Percentiles rank a stretch among this genome's conserved stretches.
These are phyloP conservation scores for Mimosa pudica DNA, from an alignment of 306 rosid genomes.

Conservation along the genomic window DNA sequence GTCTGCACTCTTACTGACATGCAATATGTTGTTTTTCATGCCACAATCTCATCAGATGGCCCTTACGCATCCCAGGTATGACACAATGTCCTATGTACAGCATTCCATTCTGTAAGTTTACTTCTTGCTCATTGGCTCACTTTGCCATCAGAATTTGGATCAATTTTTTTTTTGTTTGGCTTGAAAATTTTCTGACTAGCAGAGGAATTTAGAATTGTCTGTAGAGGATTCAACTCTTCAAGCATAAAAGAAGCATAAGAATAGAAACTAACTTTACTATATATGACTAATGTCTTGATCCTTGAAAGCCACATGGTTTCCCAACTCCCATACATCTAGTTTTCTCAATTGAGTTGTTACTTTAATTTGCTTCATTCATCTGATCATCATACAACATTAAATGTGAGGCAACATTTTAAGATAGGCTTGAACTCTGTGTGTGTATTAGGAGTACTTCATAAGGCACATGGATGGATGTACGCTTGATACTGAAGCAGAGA, in stretches of 20 bases:
- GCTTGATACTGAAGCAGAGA: conserved; percentile 62
- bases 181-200: background rate
- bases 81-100: background rate
- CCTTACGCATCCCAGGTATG: conserved; percentile 76
- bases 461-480: conserved; percentile 73
- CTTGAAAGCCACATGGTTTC: conserved; percentile 13
- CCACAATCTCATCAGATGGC: conserved; percentile 65
- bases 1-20: conserved; percentile 87
- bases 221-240: background rate
- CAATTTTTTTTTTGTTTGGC: background rate
- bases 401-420: background rate
- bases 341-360: background rate
- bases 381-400: conserved; percentile 1
- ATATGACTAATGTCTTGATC: conserved; percentile 15
- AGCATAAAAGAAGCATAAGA: conserved; percentile 4
- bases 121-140: too few relatives aligned
- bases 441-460: conserved; percentile 56
- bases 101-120: background rate
- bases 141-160: too few relatives aligned
- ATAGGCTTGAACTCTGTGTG: conserved; percentile 17
- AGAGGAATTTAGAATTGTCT: conserved; percentile 6
- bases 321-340: background rate
- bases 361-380: conserved; percentile 3
- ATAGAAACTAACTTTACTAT: background rate
- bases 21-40: conserved; percentile 88